Conservation (phyloP, 257 asterid genomes). For the Solanum chilense region DNA sequence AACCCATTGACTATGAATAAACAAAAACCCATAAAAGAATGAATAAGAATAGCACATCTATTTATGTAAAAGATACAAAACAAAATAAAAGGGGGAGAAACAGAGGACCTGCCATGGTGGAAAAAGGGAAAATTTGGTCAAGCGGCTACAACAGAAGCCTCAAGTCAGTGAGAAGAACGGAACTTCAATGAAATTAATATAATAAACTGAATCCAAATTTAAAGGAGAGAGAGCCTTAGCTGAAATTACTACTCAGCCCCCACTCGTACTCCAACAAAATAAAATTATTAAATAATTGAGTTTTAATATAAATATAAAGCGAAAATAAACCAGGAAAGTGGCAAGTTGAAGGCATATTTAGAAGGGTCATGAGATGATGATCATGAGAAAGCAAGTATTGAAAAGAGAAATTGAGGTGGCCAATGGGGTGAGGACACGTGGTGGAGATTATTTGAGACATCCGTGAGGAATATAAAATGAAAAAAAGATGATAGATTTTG, state of each 20-base stretch:
- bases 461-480: background rate
- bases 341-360: background rate
- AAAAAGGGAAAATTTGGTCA: background rate
- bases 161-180: background rate
- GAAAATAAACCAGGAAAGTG: background rate
- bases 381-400: background rate
- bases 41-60: background rate
- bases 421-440: background rate
- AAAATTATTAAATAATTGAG: too few species aligned
- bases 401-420: background rate
- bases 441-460: background rate
- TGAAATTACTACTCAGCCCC: background rate
- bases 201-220: background rate
- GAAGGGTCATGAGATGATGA: background rate
- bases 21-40: background rate
- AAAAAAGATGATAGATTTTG: background rate
- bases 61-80: background rate
- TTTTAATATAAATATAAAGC: too few species aligned
- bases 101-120: slow-evolving; percentile 8
- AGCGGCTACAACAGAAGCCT: background rate
- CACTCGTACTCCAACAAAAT: too few species aligned
- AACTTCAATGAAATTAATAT: background rate
- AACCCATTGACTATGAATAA: background rate
- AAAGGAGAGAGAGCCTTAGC: background rate
- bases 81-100: background rate